phyloP scores from a whole-genome alignment of 2,329 filamentous ascomycete species.

The Teratosphaeria pseudoeucalypti region DNA sequence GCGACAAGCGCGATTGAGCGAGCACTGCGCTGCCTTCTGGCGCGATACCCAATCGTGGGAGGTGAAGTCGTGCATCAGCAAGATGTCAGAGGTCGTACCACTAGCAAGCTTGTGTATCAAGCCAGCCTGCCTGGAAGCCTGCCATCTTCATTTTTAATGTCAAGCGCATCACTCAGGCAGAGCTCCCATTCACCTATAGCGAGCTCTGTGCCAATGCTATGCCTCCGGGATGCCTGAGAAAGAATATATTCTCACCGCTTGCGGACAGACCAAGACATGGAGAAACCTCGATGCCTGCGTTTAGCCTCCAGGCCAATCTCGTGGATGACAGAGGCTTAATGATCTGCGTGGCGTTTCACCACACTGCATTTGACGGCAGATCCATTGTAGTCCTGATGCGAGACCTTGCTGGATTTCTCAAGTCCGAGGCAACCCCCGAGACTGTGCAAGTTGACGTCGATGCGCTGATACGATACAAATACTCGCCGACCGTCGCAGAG shows the following conservation, averaged over 20 bases:
- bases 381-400: too few relatives aligned
- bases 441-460: too few relatives aligned
- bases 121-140: neutral
- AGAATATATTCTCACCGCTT: neutral
- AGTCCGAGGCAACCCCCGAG: too few relatives aligned
- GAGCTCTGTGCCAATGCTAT: neutral
- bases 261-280: neutral
- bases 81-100: neutral
- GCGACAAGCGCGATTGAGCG: neutral
- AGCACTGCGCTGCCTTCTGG: neutral
- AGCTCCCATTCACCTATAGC: neutral
- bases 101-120: neutral
- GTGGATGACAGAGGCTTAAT: neutral
- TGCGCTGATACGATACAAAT: too few relatives aligned
- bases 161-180: neutral
- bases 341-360: too few relatives aligned
- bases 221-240: neutral
- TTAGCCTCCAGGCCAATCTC: neutral
- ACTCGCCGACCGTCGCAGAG: too few relatives aligned
- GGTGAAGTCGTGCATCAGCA: neutral
- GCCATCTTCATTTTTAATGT: neutral
- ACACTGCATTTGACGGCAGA: too few relatives aligned
- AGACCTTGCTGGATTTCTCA: too few relatives aligned
- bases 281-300: neutral
- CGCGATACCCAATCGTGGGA: neutral